phyloP scores from a whole-genome alignment of 192 early-diverging fungal genomes.

The Umbelopsis sp. region DNA sequence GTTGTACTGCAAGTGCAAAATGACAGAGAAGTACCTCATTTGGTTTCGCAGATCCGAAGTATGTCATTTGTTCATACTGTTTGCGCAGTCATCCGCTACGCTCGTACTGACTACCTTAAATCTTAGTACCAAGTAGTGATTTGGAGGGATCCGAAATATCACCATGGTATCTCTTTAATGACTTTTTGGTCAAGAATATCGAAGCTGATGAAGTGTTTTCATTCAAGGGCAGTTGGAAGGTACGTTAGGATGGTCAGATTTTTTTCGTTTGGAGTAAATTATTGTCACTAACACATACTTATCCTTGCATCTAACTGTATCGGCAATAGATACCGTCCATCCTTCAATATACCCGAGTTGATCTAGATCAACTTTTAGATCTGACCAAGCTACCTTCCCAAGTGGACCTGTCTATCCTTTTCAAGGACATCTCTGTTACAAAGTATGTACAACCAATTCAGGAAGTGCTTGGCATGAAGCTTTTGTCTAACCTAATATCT shows the following conservation, averaged over 20 bases:
- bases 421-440: conserved; percentile 59
- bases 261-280: too few relatives aligned
- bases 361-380: conserved; percentile 52
- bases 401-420: conserved; percentile 53
- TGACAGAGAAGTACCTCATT: conserved; percentile 64
- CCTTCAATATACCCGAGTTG: conserved; percentile 66
- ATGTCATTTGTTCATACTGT: too few relatives aligned
- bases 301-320: too few relatives aligned
- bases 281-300: too few relatives aligned
- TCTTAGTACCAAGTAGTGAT: conserved; percentile 39
- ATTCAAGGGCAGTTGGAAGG: conserved; percentile 61
- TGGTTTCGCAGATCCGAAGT: conserved; percentile 73
- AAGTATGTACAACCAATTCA: conserved; percentile 42
- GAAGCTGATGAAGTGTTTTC: conserved; percentile 62
- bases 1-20: conserved; percentile 55
- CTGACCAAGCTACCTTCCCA: conserved; percentile 41
- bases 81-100: not conserved
- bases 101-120: not conserved
- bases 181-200: conserved; percentile 87
- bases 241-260: conserved; percentile 33
- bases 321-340: conserved; percentile 66
- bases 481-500: not conserved
- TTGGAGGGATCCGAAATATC: conserved; percentile 33
- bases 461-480: not conserved
- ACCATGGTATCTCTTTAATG: conserved; percentile 93